Percentiles rank a stretch among this genome's conserved stretches.
These are phyloP conservation scores for Plasmopara viticola DNA, from an alignment of 352 stramenopile genomes.

Conservation along the genomic window DNA sequence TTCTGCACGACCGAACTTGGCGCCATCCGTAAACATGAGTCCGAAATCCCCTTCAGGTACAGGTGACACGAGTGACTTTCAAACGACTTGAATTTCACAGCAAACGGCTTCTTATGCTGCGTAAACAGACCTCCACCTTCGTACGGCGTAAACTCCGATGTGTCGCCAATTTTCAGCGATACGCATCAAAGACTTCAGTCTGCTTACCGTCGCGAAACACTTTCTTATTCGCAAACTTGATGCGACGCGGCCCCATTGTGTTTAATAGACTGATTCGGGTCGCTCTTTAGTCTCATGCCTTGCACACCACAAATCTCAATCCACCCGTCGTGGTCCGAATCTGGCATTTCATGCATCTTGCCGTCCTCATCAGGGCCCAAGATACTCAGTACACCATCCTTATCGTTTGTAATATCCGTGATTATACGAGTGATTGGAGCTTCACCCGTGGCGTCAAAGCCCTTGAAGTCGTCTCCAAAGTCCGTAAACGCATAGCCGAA, in stretches of 20 bases:
- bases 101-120: constrained; percentile 80
- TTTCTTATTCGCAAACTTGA: constrained; percentile 82
- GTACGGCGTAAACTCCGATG: constrained; percentile 73
- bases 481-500: constrained; percentile 81
- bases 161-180: constrained; percentile 80
- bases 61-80: constrained; percentile 59
- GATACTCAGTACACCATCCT: constrained; percentile 66
- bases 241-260: constrained; percentile 60
- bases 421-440: constrained; percentile 83
- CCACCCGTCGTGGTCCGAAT: constrained; percentile 81
- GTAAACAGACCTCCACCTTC: constrained; percentile 74
- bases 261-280: constrained; percentile 71
- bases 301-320: constrained; percentile 81
- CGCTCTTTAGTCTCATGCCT: constrained; percentile 56
- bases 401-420: constrained; percentile 80
- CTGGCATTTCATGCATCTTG: constrained; percentile 85
- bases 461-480: constrained; percentile 69
- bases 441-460: constrained; percentile 75
- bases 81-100: constrained; percentile 66
- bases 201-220: constrained; percentile 82
- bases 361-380: constrained; percentile 78
- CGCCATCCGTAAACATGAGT: constrained; percentile 82
- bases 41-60: constrained; percentile 66
- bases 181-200: constrained; percentile 80
- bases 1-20: constrained; percentile 82